A percentile compares a stretch with the other conserved stretches of the same genome.
phyloP scores from a whole-genome alignment of 2,329 filamentous ascomycete species.

The Diaporthe ampelina region DNA sequence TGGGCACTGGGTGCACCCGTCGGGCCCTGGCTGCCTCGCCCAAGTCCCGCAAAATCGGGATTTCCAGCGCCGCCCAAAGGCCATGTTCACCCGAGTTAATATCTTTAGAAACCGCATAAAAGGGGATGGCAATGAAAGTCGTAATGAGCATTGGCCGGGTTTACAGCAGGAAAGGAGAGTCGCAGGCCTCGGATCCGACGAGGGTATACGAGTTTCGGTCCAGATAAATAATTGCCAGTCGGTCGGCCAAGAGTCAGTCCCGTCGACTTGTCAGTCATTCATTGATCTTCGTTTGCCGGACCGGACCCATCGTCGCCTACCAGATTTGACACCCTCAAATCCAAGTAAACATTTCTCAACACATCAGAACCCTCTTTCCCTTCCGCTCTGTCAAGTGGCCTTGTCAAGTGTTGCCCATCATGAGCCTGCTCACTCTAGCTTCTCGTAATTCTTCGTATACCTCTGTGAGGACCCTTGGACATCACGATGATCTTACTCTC shows the following conservation, averaged over 20 bases:
- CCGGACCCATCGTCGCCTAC: background rate
- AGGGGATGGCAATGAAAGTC: conserved; percentile 36
- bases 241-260: background rate
- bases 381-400: conserved; percentile 33
- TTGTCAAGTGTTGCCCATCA: conserved; percentile 48
- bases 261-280: background rate
- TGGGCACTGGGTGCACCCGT: conserved; percentile 4
- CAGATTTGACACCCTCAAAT: background rate
- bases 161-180: conserved; percentile 20
- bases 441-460: conserved; percentile 27
- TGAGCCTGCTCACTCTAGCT: conserved; percentile 29
- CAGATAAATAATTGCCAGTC: background rate
- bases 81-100: conserved; percentile 30
- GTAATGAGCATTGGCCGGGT: conserved; percentile 29
- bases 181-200: conserved; percentile 20
- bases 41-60: conserved; percentile 26
- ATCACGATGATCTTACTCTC: conserved; percentile 72
- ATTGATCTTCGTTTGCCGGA: background rate
- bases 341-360: conserved; percentile 5
- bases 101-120: conserved; percentile 33
- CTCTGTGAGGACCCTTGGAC: conserved; percentile 26
- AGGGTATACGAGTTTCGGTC: background rate
- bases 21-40: background rate
- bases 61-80: conserved; percentile 6
- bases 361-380: conserved; percentile 12